Evolutionary conservation across 352 stramenopile species (phyloP), one percentile per base, ranked within the genome.

Genomic region (Aphanomyces astaci): DNA sequence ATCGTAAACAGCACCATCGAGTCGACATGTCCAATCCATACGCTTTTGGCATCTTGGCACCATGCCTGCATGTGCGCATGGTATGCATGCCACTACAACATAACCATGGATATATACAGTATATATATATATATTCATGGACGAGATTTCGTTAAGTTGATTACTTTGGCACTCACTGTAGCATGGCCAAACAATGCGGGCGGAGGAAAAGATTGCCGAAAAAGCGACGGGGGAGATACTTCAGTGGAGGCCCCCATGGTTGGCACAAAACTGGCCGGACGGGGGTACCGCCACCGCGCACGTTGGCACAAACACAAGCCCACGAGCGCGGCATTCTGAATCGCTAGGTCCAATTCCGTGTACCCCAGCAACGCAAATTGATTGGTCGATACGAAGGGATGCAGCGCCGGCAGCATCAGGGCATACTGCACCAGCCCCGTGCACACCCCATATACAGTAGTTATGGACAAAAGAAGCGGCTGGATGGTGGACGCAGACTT

Each of bases 1-100:
- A 95, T 92, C 0, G 84, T 95, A 45, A 89, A 75, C 22, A 95
- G 71, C 11, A 95, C 86, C 11, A 95, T 63, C 1, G 78, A 80
- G n/a, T 92, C 86, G 31, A 95, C 63, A 59, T 95, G 84, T 1
- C 80, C 83, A 36, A 92, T 77, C 5, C 92, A 68, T 22, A 92
- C 79, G 55, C 76, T 76, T 63, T 92, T 91, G 7, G 84, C 77
- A 39, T 95, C 86, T 17, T 78, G 46, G 28, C 88, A 39, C 84
- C 86, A 95, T 5, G 91, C 40, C n/a, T 75, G 73, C 15, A 86
- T 54, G 43, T 78, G 74, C 30, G 78, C 73, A 40, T 73, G 76
- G 80, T 82, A 92, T 17, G 74, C 80, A 51, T 74, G 56, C 74
- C 84, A 74, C 52, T 87, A 60, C n/a, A n/a, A n/a, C n/a, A n/a